Evolutionary conservation across 352 stramenopile species (phyloP).

Genomic region (Pythium chondricola): DNA sequence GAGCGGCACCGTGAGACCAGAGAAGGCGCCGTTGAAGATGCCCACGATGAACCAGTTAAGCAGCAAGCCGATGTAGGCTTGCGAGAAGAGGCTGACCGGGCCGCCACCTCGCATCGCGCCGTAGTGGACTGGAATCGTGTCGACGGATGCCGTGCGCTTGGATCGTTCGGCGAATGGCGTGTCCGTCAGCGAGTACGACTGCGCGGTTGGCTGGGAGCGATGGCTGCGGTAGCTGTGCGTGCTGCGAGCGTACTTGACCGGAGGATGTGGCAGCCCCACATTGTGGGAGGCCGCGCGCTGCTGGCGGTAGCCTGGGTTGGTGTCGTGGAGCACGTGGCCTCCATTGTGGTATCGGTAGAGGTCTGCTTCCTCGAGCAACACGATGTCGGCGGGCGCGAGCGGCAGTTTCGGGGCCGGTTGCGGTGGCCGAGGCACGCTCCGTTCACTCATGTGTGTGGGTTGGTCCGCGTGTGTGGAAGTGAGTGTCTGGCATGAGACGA

Average conservation of each 20-base stretch:
- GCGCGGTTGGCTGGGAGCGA: background rate
- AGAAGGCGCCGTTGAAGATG: constrained; percentile 20
- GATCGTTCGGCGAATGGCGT: background rate
- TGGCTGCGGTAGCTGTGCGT: background rate
- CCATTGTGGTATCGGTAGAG: constrained; percentile 10
- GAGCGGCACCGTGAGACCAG: constrained; percentile 14
- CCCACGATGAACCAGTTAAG: constrained; percentile 23
- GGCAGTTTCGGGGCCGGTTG: no score
- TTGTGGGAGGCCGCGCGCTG: background rate
- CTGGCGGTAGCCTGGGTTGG: background rate
- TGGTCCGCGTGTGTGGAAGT: no score
- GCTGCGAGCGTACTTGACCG: background rate
- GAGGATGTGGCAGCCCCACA: background rate
- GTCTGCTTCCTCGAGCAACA: constrained; percentile 14
- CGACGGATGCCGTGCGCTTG: constrained; percentile 1
- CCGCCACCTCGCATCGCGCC: constrained; percentile 12
- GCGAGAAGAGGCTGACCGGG: background rate
- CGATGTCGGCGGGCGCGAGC: no score
- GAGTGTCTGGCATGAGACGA: no score
- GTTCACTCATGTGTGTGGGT: no score
- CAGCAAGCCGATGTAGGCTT: constrained; percentile 14
- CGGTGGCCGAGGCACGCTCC: no score
- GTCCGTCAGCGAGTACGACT: background rate
- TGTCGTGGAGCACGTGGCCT: background rate
- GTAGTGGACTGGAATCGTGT: constrained; percentile 3